These are phyloP conservation scores for Diaporthe sp. DNA, from an alignment of 2,329 filamentous ascomycete species.

Conservation along the genomic window DNA sequence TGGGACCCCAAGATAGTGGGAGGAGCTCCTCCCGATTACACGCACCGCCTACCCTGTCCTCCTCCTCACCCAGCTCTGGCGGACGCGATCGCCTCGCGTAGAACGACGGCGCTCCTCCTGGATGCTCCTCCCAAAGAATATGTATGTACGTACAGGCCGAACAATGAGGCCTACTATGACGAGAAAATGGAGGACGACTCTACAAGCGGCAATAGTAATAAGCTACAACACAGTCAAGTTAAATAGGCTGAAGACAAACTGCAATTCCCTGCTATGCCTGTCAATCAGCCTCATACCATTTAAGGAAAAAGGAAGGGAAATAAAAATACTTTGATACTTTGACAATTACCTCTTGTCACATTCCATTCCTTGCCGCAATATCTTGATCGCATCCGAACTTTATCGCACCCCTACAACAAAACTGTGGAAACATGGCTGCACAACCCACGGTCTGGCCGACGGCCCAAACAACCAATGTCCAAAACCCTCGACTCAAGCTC, in stretches of 20 bases:
- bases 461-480: constrained; percentile 49
- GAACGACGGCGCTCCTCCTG: constrained; percentile 27
- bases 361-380: neutral
- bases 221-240: neutral
- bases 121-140: constrained; percentile 12
- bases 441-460: constrained; percentile 45
- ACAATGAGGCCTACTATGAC: neutral
- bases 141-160: neutral
- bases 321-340: neutral
- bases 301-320: neutral
- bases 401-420: constrained; percentile 13
- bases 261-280: neutral
- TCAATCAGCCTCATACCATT: constrained; percentile 1
- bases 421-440: constrained; percentile 27
- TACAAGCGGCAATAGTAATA: neutral
- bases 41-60: constrained; percentile 16
- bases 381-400: neutral
- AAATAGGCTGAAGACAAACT: constrained; percentile 17
- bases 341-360: neutral
- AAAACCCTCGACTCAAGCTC: constrained; percentile 58
- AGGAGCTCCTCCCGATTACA: constrained; percentile 28
- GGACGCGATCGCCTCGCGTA: constrained; percentile 22
- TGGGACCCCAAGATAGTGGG: constrained; percentile 28
- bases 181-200: neutral
- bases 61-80: constrained; percentile 7